Conservation (phyloP, 129 eudicot species). For the Daucus carota region DNA sequence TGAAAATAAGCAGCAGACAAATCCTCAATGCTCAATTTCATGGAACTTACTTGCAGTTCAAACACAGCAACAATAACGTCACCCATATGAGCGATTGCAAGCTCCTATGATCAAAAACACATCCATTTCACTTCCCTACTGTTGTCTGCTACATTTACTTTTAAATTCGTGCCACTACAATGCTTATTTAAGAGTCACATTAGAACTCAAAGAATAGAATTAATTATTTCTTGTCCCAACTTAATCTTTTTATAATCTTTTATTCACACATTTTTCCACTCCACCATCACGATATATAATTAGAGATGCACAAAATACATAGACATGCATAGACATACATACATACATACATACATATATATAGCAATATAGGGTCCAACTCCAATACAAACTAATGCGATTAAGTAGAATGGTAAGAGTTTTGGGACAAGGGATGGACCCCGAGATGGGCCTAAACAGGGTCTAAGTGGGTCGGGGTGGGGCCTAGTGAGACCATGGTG, state of each 20-base stretch:
- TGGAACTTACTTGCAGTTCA: neutral
- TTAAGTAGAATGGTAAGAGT: too few species aligned
- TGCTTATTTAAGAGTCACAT: neutral
- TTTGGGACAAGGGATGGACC: too few species aligned
- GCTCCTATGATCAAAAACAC: neutral
- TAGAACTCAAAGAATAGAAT: neutral
- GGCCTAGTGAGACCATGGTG: too few species aligned
- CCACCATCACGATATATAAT: neutral
- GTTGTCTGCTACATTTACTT: neutral
- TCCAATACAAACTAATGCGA: too few species aligned
- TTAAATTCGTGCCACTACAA: neutral
- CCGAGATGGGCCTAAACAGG: too few species aligned
- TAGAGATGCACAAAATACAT: neutral
- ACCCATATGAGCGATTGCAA: neutral
- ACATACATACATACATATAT: too few species aligned
- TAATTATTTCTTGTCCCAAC: neutral
- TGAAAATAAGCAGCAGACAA: slow-evolving; percentile 20
- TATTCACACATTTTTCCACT: too few species aligned
- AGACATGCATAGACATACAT: too few species aligned
- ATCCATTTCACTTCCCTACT: neutral
- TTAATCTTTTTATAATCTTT: neutral
- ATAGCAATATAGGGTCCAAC: too few species aligned
- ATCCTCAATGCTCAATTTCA: slow-evolving; percentile 6
- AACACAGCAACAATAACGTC: neutral
- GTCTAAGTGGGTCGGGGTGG: too few species aligned